These are phyloP conservation scores for Ramularia collo-cygni DNA, from an alignment of 2,329 filamentous ascomycete genomes.

Conservation along the genomic window DNA sequence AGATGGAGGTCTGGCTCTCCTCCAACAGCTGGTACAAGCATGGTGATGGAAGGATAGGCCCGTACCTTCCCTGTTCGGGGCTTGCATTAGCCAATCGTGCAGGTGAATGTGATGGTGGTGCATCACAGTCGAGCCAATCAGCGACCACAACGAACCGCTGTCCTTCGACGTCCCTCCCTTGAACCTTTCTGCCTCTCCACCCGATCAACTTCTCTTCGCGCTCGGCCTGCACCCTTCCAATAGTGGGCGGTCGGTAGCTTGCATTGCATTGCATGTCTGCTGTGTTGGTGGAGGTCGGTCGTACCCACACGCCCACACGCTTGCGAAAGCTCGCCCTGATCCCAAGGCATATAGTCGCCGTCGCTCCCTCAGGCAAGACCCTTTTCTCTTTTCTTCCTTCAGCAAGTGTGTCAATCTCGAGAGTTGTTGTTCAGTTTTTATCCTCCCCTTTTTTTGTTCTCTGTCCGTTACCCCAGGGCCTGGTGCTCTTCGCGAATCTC, in stretches of 20 bases:
- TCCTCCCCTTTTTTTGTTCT: constrained; percentile 30
- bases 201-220: constrained; percentile 19
- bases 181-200: constrained; percentile 6
- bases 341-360: constrained; percentile 14
- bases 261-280: constrained; percentile 4
- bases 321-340: no score
- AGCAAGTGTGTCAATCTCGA: constrained; percentile 47
- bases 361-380: constrained; percentile 14
- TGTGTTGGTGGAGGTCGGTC: background rate
- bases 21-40: no score
- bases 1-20: no score
- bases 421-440: constrained; percentile 45
- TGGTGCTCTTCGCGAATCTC: constrained; percentile 35
- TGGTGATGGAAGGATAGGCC: no score
- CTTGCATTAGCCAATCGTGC: no score
- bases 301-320: no score
- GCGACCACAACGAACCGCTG: no score
- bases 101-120: no score
- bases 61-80: no score
- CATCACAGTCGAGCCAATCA: no score
- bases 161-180: no score
- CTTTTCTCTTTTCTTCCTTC: constrained; percentile 34
- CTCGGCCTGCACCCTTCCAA: constrained; percentile 22
- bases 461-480: constrained; percentile 39
- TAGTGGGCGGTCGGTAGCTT: constrained; percentile 12